Base-by-base conservation (phyloP, 148 eudicot species). In the Rhododendron griersonianum region DNA sequence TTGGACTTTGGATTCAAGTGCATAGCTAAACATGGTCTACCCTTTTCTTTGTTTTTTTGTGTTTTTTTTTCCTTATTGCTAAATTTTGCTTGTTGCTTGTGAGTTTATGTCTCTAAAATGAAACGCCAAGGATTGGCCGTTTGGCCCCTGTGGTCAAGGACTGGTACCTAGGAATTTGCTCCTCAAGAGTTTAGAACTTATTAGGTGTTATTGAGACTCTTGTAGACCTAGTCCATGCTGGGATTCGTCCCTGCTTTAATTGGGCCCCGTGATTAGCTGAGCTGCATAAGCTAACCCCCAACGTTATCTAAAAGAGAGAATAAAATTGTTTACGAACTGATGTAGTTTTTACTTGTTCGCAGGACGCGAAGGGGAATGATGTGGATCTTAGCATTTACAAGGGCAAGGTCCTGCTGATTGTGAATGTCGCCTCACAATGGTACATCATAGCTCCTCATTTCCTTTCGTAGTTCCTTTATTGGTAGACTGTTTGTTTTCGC, bases 371-470 rank as follows among this genome's bases (percentile, higher is more conserved):
- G 80, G 91, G 92, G 25, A 89, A 90, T 86, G 90, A 90, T 86
- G 90, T 91, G 85, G 91, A 91, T 65, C 89, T 91, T 59, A 88
- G 91, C 89, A 80, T 67, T 44, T 91, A 90, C 84, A 90, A 86
- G 86, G 93, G 93, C 25, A 91, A 91, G 80, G 91, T 91, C 69
- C 55, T 91, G 73, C 84, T 91, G 83, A 90, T 91, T 86, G 93
- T 91, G 48, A 91, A 91, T 85, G 93, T 91, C 45, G 93, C 93
- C 79, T 91, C 93, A 10, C 86, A 91, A 80, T 91, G 93, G 93
- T 91, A 90, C 71, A 59, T 55, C 39, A 7, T 81, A 74, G 81
- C 23, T 74, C 53, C 45, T 73, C 39, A 74, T 44, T 53, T 11
- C 23, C 19, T 44, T 57, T 75, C 81, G 1, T 69, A 45, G 1